Base-by-base conservation (phyloP, 75 land plant genomes). In the Selaginella tamariscina region DNA sequence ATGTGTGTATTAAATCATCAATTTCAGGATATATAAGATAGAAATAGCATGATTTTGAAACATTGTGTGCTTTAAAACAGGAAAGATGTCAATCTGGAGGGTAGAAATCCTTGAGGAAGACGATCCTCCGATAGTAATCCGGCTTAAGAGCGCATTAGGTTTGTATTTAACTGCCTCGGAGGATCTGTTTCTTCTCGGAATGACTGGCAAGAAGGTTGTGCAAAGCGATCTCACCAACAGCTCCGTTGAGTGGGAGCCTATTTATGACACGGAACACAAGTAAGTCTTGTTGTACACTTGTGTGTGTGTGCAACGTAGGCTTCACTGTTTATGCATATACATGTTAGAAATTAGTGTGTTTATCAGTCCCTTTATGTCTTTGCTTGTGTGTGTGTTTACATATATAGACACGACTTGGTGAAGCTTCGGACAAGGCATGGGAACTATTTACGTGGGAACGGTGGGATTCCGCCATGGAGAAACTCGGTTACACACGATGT, bases 121-220 rank as follows among this genome's bases (percentile, higher is more conserved):
- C 1, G 27, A 63, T 27, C 0, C 31, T 2, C 54, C 31, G 31
- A 11, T 39, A 24, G 29, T 82, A 27, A 65, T 91, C 65, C 76
- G 89, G 27, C 71, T 92, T 60, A 86, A 78, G 56, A 82, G 84
- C 75, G 72, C 80, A 44, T 82, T 72, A 65, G 73, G 69, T 23
- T 73, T 65, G 31, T 92, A 88, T 80, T 78, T 92, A 20, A 74
- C 87, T 0, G 95, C 94, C 21, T 73, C 87, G 54, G 80, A 84
- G 54, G 76, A 66, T 70, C 84, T 84, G 21, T 92, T 82, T 66
- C 71, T 92, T 1, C 72, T 88, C 5, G 97, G 97, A 0, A 68
- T 78, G 84, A 92, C 97, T 0, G 97, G 97, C 0, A 75, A 80
- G 32, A 92, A 92, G 54, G 97, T 92, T 55, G 59, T 78, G 8